A percentile compares a stretch with the other conserved stretches of the same genome.
phyloP scores from a whole-genome alignment of 1,139 yeast species.

The Nakaseomyces uthaithaninus region DNA sequence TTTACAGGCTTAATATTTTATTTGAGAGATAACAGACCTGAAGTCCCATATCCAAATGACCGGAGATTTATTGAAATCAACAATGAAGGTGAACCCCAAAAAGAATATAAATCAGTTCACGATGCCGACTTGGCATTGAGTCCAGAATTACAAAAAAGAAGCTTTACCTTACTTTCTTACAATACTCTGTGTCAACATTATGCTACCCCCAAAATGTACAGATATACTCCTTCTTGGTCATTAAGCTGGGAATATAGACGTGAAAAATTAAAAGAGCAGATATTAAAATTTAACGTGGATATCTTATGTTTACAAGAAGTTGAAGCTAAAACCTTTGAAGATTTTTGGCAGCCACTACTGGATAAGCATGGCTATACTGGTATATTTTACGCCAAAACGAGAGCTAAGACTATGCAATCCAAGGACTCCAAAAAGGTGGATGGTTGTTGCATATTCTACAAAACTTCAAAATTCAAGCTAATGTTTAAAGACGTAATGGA shows the following conservation, averaged over 20 bases:
- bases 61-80: slow-evolving; percentile 77
- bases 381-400: slow-evolving; percentile 73
- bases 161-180: slow-evolving; percentile 76
- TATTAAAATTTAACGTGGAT: slow-evolving; percentile 58
- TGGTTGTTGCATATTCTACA: slow-evolving; percentile 92
- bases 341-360: slow-evolving; percentile 75
- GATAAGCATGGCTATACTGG: slow-evolving; percentile 71
- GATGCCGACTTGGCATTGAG: slow-evolving; percentile 31
- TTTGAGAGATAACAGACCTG: slow-evolving; percentile 76
- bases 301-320: slow-evolving; percentile 92
- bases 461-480: slow-evolving; percentile 57
- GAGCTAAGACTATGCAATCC: slow-evolving; percentile 87
- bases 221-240: slow-evolving; percentile 97
- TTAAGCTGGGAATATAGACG: slow-evolving; percentile 89
- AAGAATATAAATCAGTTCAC: slow-evolving; percentile 29
- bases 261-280: slow-evolving; percentile 63
- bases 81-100: slow-evolving; percentile 62
- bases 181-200: slow-evolving; percentile 92
- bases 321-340: slow-evolving; percentile 78
- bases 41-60: slow-evolving; percentile 54
- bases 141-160: slow-evolving; percentile 30
- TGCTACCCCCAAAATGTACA: slow-evolving; percentile 87
- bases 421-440: slow-evolving; percentile 83
- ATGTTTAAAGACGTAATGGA: slow-evolving; percentile 70
- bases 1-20: slow-evolving; percentile 74